Conservation (phyloP, 2,329 filamentous ascomycete species). For the Calonectria naviculata region DNA sequence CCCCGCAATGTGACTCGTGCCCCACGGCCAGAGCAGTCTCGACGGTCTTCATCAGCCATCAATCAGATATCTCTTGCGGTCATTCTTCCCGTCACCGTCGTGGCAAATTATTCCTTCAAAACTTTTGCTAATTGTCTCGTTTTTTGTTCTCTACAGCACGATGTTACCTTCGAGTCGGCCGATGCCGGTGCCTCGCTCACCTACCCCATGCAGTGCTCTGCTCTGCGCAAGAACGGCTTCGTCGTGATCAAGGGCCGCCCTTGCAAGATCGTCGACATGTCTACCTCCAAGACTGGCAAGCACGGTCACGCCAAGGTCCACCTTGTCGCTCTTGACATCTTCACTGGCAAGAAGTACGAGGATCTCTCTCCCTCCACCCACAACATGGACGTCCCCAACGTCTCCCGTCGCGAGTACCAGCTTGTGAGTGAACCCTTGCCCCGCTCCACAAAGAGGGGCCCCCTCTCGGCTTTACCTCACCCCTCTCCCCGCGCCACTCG, state of each 20-base stretch:
- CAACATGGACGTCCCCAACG: conserved; percentile 98
- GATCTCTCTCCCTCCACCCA: conserved; percentile 98
- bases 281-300: conserved; percentile 99
- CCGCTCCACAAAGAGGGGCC: conserved; percentile 33
- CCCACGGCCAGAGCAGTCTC: conserved; percentile 45
- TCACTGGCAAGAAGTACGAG: conserved; percentile 99
- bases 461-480: conserved; percentile 24
- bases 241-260: conserved; percentile 99
- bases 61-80: conserved; percentile 11
- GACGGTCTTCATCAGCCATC: conserved; percentile 27
- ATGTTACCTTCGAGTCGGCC: conserved; percentile 86
- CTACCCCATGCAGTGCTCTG: conserved; percentile 99
- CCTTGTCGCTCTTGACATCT: conserved; percentile 97
- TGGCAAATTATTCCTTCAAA: neutral
- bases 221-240: conserved; percentile 98
- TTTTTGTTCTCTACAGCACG: conserved; percentile 61
- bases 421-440: conserved; percentile 74
- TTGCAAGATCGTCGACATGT: conserved; percentile 99
- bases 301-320: conserved; percentile 99
- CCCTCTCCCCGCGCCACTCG: conserved; percentile 12
- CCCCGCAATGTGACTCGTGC: conserved; percentile 59
- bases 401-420: conserved; percentile 90
- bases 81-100: neutral
- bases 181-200: conserved; percentile 96
- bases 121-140: conserved; percentile 35